A percentile compares a stretch with the other conserved stretches of the same genome.
Evolutionary conservation across 208 protist species (phyloP).

Genomic region (Acanthamoeba royreba): DNA sequence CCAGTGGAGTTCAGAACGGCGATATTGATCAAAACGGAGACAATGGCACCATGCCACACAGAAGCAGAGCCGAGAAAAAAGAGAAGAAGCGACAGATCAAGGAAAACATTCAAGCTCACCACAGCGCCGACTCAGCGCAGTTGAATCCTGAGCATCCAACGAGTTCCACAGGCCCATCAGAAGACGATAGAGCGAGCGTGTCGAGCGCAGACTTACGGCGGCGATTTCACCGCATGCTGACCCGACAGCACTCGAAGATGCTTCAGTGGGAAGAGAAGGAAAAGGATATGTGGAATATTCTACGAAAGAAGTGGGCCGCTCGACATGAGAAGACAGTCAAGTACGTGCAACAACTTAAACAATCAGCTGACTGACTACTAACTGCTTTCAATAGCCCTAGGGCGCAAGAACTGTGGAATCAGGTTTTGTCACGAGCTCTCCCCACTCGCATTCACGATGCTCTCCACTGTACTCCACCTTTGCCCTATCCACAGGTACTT

Average conservation of each 20-base stretch:
- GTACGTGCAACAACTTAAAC: neutral
- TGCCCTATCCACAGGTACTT: neutral
- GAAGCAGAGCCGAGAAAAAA: neutral
- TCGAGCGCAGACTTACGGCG: neutral
- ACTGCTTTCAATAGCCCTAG: neutral
- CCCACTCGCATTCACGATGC: neutral
- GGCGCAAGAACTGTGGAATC: neutral
- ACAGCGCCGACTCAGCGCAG: neutral
- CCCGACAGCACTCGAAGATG: neutral
- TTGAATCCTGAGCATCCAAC: neutral
- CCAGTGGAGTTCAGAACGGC: neutral
- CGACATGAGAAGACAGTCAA: neutral
- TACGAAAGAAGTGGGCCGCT: neutral
- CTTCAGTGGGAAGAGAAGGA: slow-evolving; percentile 6
- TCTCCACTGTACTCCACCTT: neutral
- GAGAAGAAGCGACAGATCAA: neutral
- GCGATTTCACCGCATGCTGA: neutral
- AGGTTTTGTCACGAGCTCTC: neutral
- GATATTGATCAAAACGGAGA: neutral
- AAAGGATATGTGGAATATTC: neutral
- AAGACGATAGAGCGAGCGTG: neutral
- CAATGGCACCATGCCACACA: neutral
- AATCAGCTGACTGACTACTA: neutral
- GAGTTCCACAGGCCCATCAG: neutral
- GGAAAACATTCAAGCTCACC: too few species aligned